Base-by-base conservation (phyloP, 169 alveolate species). In the Cryptosporidium muris region DNA sequence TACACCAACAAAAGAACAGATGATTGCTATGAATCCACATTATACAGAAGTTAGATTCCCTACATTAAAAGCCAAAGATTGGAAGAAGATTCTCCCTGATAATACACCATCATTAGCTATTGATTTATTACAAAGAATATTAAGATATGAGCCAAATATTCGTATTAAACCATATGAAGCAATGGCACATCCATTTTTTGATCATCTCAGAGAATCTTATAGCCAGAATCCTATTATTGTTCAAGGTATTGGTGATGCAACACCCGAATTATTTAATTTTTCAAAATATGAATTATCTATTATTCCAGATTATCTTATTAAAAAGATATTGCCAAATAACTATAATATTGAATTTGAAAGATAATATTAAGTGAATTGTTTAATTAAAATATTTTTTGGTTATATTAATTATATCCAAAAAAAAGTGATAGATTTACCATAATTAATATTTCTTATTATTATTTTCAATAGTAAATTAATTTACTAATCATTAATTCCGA, bases 21-120 rank as follows among this genome's bases (percentile, higher is more conserved):
- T 97, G 94, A 64, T 90, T 45, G 96, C 96, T 2, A 96, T 97
- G 98, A 96, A 96, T 88, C 98, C 98, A 45, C 93, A 96, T 80
- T 96, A 94, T 88, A 91, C 93, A n/a, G 97, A 96, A 51, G 95
- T 94, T 43, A 92, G 93, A 58, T 95, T 95, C 80, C 99, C 98
- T 0, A 91, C 93, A 68, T 92, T 97, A 42, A 91, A 90, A 80
- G 91, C 94, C 14, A 68, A 90, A 9, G 93, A 93, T 11, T 95
- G 96, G 97, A 90, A 90, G 45, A 85, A 88, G 54, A 89, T 93
- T 45, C 92, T 94, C 68, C 93, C 94, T 4, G 91, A 81, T 16
- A 89, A 93, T 34, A 90, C 95, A 6, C 89, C 94, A 2, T 88
- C 82, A 9, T 90, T 90, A 37, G 96, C 96, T 11, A 88, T 95